Percentiles rank a stretch among this genome's conserved stretches.
These are phyloP conservation scores for Tetrapisispora nanseiensis DNA, from an alignment of 805 yeast species.

Conservation along the genomic window DNA sequence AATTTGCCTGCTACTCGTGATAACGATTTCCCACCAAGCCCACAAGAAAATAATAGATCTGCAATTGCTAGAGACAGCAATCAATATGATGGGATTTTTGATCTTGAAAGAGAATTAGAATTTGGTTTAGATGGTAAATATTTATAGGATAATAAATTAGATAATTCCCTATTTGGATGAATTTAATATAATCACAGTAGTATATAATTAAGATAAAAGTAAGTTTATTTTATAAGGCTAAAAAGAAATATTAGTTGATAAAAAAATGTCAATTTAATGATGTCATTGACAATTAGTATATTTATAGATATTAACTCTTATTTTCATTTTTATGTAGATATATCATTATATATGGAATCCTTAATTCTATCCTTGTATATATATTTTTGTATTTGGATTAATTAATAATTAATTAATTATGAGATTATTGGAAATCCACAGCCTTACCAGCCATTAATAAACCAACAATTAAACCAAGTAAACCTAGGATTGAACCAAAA, in stretches of 20 bases:
- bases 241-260: no score
- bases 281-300: no score
- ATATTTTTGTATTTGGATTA: not conserved
- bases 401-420: not conserved
- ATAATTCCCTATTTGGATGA: no score
- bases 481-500: slow-evolving; percentile 92
- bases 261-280: no score
- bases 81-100: slow-evolving; percentile 25
- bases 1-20: slow-evolving; percentile 28
- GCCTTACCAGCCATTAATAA: slow-evolving; percentile 96
- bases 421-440: slow-evolving; percentile 58
- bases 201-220: no score
- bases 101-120: slow-evolving; percentile 53
- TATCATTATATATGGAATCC: not conserved
- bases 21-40: slow-evolving; percentile 50
- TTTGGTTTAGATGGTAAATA: slow-evolving; percentile 53
- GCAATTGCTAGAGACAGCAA: slow-evolving; percentile 19
- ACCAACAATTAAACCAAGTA: slow-evolving; percentile 94
- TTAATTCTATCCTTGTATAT: not conserved
- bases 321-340: not conserved
- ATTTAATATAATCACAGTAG: no score
- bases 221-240: no score
- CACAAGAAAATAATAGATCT: slow-evolving; percentile 40
- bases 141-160: not conserved
- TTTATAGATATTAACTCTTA: no score